These are phyloP conservation scores for Diatrype stigma DNA, from an alignment of 2,329 filamentous ascomycete species.

Conservation along the genomic window DNA sequence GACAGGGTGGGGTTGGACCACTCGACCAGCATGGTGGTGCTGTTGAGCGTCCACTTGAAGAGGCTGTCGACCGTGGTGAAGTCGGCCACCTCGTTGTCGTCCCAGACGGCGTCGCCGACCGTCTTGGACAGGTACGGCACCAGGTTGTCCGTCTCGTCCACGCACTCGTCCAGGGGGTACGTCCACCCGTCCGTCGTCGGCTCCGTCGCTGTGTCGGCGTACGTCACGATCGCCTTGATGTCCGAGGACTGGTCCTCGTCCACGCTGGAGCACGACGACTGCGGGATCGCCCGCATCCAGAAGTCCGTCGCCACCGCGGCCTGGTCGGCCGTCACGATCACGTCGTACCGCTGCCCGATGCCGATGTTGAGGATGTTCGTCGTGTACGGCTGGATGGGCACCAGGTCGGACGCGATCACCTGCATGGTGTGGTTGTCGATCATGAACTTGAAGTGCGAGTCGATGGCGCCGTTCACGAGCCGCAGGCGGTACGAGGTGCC, in stretches of 20 bases:
- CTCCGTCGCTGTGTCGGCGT: constrained; percentile 23
- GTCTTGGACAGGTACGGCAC: constrained; percentile 31
- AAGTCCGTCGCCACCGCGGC: constrained; percentile 32
- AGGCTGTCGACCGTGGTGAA: constrained; percentile 24
- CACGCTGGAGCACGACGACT: constrained; percentile 37
- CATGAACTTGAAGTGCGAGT: constrained; percentile 43
- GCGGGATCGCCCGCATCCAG: constrained; percentile 45
- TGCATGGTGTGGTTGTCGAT: constrained; percentile 54
- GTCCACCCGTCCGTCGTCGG: constrained; percentile 13
- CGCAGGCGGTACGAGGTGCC: constrained; percentile 44
- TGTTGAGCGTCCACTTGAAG: constrained; percentile 47
- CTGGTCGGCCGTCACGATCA: constrained; percentile 40
- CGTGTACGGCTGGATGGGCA: constrained; percentile 52
- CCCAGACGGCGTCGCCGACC: constrained; percentile 23
- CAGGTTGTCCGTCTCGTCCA: constrained; percentile 29
- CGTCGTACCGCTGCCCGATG: constrained; percentile 39
- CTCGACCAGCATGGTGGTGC: constrained; percentile 40
- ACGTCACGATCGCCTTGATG: constrained; percentile 46
- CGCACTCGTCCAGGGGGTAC: constrained; percentile 23
- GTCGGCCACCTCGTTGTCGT: constrained; percentile 21
- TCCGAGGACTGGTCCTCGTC: constrained; percentile 34
- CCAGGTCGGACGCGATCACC: constrained; percentile 55
- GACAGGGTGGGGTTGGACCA: constrained; percentile 42
- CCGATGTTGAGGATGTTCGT: constrained; percentile 37
- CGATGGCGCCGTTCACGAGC: constrained; percentile 43